Base-by-base conservation (phyloP, 1,284 basidiomycete species). In the Dichomitus squalens region DNA sequence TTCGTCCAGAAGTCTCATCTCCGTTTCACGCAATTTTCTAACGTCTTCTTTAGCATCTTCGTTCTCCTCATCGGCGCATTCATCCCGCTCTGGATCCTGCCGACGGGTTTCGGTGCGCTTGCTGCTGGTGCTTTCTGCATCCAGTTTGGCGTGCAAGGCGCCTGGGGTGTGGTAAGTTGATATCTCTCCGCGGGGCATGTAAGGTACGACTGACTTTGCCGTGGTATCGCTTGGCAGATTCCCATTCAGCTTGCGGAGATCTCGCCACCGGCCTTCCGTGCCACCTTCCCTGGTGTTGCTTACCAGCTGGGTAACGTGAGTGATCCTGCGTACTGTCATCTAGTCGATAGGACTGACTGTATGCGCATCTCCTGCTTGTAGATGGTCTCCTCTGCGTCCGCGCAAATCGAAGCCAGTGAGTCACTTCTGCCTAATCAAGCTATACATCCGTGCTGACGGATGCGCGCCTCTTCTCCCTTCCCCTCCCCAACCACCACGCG, bases 241-340 rank as follows among this genome's bases (percentile, higher is more conserved):
- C 92, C 92, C 2, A 92, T 95, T 67, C 88, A 91, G 71, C 79
- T 97, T n/a, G 83, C 88, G 3, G 96, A 98, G 74, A 87, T 96
- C 74, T 90, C 92, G 0, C 94, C 95, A 0, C 88, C 95, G 0
- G 94, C 93, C 0, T 98, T 97, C 83, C 83, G 96, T 53, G 93
- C 95, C 7, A 92, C 93, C 0, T 98, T 96, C 81, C 90, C 91
- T 20, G 96, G 96, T 63, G 84, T 96, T 0, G 88, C 92, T 0
- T 98, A 96, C 75, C 95, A 97, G 68, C 70, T 94, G 40, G 89
- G 92, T 57, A 91, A 91, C 70, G 77, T 82, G 57, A 21, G 77
- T 73, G 4, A 11, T 34, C 3, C 39, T 35, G 35, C 38, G 31
- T 21, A 23, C 16, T 18, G 25, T 31, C 35, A 25, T 29, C 25